A percentile compares a stretch with the other conserved stretches of the same genome.
These are phyloP conservation scores for Claviceps sp. DNA, from an alignment of 2,329 filamentous ascomycete species.

Conservation along the genomic window DNA sequence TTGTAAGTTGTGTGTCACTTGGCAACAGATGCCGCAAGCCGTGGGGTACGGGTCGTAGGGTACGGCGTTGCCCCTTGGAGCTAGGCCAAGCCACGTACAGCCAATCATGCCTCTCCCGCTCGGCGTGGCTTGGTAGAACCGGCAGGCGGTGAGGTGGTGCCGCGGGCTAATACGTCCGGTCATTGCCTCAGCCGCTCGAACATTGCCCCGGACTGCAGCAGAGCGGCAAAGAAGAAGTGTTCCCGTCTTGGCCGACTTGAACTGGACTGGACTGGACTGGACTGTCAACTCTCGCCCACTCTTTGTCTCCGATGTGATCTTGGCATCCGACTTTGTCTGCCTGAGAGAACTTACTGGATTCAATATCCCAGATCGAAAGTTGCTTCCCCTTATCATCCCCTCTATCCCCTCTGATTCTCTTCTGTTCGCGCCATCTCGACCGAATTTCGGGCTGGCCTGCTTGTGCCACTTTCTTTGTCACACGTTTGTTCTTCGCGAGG, in stretches of 20 bases:
- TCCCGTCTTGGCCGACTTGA: neutral
- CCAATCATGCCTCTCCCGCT: slow-evolving; percentile 6
- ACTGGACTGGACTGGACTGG: too few relatives aligned
- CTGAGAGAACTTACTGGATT: too few relatives aligned
- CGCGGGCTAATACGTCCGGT: slow-evolving; percentile 9
- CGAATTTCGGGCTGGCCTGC: neutral
- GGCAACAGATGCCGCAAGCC: too few relatives aligned
- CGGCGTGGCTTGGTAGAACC: slow-evolving; percentile 4
- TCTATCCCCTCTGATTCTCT: neutral
- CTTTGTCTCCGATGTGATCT: neutral
- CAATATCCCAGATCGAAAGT: neutral
- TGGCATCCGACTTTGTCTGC: neutral
- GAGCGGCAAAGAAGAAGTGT: slow-evolving; percentile 1
- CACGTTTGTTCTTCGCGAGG: neutral
- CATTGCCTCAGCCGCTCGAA: neutral
- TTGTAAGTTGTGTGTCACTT: neutral
- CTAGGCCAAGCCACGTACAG: neutral
- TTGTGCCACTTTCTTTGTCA: neutral
- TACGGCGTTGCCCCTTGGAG: neutral
- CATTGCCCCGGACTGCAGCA: neutral
- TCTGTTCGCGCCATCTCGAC: neutral
- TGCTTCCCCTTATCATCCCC: neutral
- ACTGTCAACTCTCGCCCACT: neutral
- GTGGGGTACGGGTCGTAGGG: too few relatives aligned
- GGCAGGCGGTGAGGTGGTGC: slow-evolving; percentile 10